phyloP scores from a whole-genome alignment of 306 rosid species.

The Ormosia semicastrata region DNA sequence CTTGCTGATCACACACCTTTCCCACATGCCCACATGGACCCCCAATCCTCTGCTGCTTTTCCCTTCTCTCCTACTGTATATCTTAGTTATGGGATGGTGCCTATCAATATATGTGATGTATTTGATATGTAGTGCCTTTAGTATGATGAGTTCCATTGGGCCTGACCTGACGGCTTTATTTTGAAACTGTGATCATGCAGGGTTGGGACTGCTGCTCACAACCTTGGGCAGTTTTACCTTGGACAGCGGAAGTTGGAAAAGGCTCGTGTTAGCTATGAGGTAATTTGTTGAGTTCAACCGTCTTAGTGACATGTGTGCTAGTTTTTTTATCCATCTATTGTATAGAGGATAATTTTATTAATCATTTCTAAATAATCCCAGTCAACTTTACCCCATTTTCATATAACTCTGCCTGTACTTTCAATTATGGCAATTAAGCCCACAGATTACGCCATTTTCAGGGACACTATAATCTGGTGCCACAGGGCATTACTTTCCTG shows the following conservation, averaged over 20 bases:
- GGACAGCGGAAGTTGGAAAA: slow-evolving; percentile 69
- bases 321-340: background rate
- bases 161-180: background rate
- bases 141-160: background rate
- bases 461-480: background rate
- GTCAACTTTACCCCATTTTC: slow-evolving; percentile 1
- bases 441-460: background rate
- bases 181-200: slow-evolving; percentile 45
- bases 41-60: too few relatives aligned
- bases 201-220: slow-evolving; percentile 80
- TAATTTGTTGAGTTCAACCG: slow-evolving; percentile 26
- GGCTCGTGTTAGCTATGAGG: slow-evolving; percentile 72
- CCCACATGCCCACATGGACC: too few relatives aligned
- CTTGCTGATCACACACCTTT: too few relatives aligned
- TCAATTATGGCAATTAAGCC: background rate
- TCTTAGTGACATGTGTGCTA: background rate
- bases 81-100: too few relatives aligned
- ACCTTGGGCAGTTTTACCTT: slow-evolving; percentile 84
- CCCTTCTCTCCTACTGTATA: too few relatives aligned
- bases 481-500: background rate
- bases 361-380: background rate
- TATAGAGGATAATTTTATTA: slow-evolving; percentile 2
- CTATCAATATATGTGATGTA: background rate
- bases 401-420: background rate
- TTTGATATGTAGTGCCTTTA: background rate